Evolutionary conservation across 2,329 filamentous ascomycete species (phyloP).

Genomic region (Pseudogymnoascus sp.): DNA sequence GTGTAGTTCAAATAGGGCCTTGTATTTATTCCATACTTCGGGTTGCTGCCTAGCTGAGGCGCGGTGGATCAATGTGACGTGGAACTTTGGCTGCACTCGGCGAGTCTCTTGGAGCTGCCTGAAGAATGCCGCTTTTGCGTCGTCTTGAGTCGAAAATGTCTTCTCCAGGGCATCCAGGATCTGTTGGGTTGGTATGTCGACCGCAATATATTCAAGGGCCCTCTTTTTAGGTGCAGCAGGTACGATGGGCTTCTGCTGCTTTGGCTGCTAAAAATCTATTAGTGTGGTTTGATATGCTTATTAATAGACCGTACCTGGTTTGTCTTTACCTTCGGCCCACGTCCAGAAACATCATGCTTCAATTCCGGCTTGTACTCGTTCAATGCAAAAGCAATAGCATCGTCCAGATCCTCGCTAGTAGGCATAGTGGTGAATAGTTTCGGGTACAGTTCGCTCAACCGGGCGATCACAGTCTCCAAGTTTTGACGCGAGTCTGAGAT

Average conservation of each 20-base stretch:
- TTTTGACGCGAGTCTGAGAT: conserved; percentile 73
- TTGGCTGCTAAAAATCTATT: conserved; percentile 22
- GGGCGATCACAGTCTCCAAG: conserved; percentile 68
- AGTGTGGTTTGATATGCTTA: conserved; percentile 11
- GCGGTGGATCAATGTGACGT: conserved; percentile 89
- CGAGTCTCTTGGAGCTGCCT: conserved; percentile 64
- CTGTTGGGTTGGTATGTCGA: conserved; percentile 46
- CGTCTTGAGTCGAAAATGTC: conserved; percentile 53
- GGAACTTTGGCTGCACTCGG: conserved; percentile 79
- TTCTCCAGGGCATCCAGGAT: conserved; percentile 58
- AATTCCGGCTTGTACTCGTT: conserved; percentile 71
- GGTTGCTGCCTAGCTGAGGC: conserved; percentile 54
- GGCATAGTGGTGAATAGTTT: conserved; percentile 68
- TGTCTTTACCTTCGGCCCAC: conserved; percentile 38
- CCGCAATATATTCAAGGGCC: conserved; percentile 58
- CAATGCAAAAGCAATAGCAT: conserved; percentile 68
- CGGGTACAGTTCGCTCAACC: conserved; percentile 72
- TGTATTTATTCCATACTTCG: conserved; percentile 71
- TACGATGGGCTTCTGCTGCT: conserved; percentile 30
- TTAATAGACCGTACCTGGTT: conserved; percentile 25
- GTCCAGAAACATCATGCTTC: conserved; percentile 66
- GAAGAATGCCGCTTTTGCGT: conserved; percentile 61
- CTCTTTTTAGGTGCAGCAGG: conserved; percentile 42
- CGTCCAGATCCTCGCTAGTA: conserved; percentile 66
- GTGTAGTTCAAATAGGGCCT: conserved; percentile 46